Percentiles rank a stretch among this genome's conserved stretches.
phyloP scores from a whole-genome alignment of 805 yeast species.

The Metschnikowia amazonensis region DNA sequence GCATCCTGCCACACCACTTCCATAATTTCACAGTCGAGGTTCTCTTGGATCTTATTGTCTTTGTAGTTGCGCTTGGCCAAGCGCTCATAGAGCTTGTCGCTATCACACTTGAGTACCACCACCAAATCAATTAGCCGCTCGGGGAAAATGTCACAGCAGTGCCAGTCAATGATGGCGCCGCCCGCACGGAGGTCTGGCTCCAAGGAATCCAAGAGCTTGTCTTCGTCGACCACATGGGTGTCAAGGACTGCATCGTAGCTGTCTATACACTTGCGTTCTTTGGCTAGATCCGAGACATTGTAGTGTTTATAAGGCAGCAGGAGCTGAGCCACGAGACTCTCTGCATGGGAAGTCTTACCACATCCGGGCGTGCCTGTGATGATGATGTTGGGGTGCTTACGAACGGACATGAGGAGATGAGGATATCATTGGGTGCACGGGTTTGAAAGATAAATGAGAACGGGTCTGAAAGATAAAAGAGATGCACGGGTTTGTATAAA shows the following conservation, averaged over 20 bases:
- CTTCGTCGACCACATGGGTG: slow-evolving; percentile 89
- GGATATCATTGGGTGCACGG: slow-evolving; percentile 2
- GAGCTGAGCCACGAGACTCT: slow-evolving; percentile 49
- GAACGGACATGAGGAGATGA: slow-evolving; percentile 1
- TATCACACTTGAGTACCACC: slow-evolving; percentile 79
- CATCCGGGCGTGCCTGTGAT: slow-evolving; percentile 96
- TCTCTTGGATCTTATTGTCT: slow-evolving; percentile 80
- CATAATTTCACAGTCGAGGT: slow-evolving; percentile 96
- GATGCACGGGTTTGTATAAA: no score
- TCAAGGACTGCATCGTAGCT: slow-evolving; percentile 85
- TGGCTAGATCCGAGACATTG: slow-evolving; percentile 78
- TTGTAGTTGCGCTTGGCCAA: slow-evolving; percentile 72
- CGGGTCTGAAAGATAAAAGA: no score
- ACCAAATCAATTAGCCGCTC: slow-evolving; percentile 90
- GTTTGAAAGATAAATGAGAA: no score
- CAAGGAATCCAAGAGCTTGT: slow-evolving; percentile 72
- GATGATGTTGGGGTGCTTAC: slow-evolving; percentile 62
- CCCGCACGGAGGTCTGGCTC: slow-evolving; percentile 80
- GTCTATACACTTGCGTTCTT: slow-evolving; percentile 68
- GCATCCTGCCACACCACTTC: slow-evolving; percentile 87
- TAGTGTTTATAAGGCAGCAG: slow-evolving; percentile 47
- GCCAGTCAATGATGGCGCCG: slow-evolving; percentile 95
- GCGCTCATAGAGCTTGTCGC: slow-evolving; percentile 68
- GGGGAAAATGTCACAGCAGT: slow-evolving; percentile 92
- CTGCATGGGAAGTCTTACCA: slow-evolving; percentile 79